Base-by-base conservation (phyloP, 2,329 filamentous ascomycete genomes). In the Paecilomyces sp. region DNA sequence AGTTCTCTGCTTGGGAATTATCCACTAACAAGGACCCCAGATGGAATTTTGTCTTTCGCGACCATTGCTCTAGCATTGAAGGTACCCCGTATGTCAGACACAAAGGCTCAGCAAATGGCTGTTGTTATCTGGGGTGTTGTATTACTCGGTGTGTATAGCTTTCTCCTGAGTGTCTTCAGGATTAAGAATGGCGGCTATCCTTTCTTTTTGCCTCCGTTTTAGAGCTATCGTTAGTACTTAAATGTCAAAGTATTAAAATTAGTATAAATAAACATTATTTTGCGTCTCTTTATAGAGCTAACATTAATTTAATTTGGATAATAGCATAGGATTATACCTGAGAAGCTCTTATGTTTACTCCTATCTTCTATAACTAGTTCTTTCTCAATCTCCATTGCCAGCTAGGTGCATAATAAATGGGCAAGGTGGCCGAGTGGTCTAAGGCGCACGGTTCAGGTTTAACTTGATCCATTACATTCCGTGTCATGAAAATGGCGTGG, bases 161-260 rank as follows among this genome's bases (percentile, higher is more conserved):
- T 96, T 78, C 81, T 99, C 64, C 84, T 99, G 65, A 97, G 90
- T 76, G 82, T 96, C 63, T 99, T 99, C 84, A 87, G 92, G 68
- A 81, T 89, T 68, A 99, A 99, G 87, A 99, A 97, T 72, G 87
- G 87, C 34, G 91, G 91, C 25, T 99, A 99, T 77, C 92, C 92
- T 15, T 97, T 97, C 78, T 92, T 87, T 71, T 83, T 99, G 62
- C 94, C 94, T 58, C 94, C 94, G 11, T 97, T 99, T 76, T 88
- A 81, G 53, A n/a, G 13, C 13, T 41, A 55, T 54, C 54, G 36
- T 47, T 47, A 6, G 8, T 47, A 47, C n/a, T 47, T 28, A 28
- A 8, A 18, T 47, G 31, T 3, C 9, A 33, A 3, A 33, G 31
- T 33, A 33, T 12, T 33, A 33, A 3, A 33, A 3, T 12, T 9